A percentile compares a stretch with the other conserved stretches of the same genome.
Conservation (phyloP, 352 stramenopile species). For the Phytophthora europaea region DNA sequence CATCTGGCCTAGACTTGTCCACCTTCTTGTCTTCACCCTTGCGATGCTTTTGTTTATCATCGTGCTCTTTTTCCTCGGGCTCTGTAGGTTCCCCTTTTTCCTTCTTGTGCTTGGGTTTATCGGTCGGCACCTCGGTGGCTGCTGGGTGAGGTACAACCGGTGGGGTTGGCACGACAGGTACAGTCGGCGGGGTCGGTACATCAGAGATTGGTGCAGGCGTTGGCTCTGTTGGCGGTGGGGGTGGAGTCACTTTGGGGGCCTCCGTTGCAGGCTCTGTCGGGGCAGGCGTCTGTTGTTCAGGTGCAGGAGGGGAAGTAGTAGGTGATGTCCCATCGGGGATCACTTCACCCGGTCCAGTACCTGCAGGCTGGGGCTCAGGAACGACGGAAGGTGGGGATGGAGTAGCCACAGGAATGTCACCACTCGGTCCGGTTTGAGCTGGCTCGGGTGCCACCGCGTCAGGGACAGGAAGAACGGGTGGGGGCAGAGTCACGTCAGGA, state of each 20-base stretch:
- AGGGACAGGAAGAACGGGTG: conserved; percentile 24
- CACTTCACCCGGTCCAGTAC: conserved; percentile 9
- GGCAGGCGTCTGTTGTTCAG: conserved; percentile 10
- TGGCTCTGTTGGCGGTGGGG: conserved; percentile 8
- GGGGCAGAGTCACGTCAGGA: conserved; percentile 7
- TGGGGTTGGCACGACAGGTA: conserved; percentile 15
- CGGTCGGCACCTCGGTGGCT: conserved; percentile 9
- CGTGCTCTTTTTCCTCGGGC: conserved; percentile 16
- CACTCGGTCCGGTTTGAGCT: conserved; percentile 12
- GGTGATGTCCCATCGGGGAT: conserved; percentile 21
- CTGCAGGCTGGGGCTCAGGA: conserved; percentile 19
- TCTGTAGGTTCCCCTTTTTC: conserved; percentile 17
- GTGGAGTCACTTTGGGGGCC: conserved; percentile 6
- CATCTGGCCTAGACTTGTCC: conserved; percentile 13
- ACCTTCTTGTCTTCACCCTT: conserved; percentile 22
- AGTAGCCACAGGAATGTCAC: conserved; percentile 17
- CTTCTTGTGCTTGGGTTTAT: conserved; percentile 32
- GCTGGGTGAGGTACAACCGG: conserved; percentile 5
- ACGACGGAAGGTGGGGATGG: conserved; percentile 8
- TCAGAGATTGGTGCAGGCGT: conserved; percentile 1
- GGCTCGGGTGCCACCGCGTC: conserved; percentile 15
- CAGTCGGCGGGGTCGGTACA: conserved; percentile 1
- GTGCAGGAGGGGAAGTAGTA: conserved; percentile 3
- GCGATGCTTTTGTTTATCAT: conserved; percentile 9
- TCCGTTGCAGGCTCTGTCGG: conserved; percentile 15